Evolutionary conservation across 1,284 basidiomycete species (phyloP), one percentile per base, ranked within the genome.

Genomic region (Irpex sp.): DNA sequence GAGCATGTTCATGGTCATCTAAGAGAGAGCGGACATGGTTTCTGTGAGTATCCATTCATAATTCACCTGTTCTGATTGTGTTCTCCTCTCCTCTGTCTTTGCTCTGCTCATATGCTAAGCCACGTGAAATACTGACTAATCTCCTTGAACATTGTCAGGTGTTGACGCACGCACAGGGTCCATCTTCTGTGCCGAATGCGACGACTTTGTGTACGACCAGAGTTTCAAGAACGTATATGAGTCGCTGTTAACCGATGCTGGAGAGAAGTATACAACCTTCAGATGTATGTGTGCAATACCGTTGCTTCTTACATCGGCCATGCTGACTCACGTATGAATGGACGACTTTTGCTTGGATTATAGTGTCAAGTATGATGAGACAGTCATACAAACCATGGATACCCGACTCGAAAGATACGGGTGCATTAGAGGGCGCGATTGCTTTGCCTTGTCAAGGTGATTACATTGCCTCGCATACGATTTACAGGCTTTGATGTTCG

Each of bases 401-500:
- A 47, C 80, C 78, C 0, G 73, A 63, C 14, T 65, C 67, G 6
- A 74, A 71, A 45, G 80, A 84, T 55, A 65, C 65, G 4, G 66
- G 68, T 9, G 64, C 71, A 8, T 72, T 84, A n/a, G 71, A 75
- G 39, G 70, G 71, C 28, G 65, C 74, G 4, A 67, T 68, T 4
- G 45, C 67, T 42, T 73, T 90, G 53, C 79, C 88, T 33, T 91
- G 90, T 71, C 85, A 89, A 80, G 83, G 89, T 85, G 58, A n/a
- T 18, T 51, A 12, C 2, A 21, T 6, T 5, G 28, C 28, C 28
- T 33, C 6, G n/a, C 58, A 49, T 36, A 9, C 6, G 18, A 48
- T 28, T 56, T 54, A 14, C 14, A 19, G 33, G 10, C 19, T 6
- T 18, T 51, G 21, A 51, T 23, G 3, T 18, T 18, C 48, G 19